Percentiles rank a stretch among this genome's conserved stretches.
These are phyloP conservation scores for Macrocybe gigantea DNA, from an alignment of 768 basidiomycete species.

Conservation along the genomic window DNA sequence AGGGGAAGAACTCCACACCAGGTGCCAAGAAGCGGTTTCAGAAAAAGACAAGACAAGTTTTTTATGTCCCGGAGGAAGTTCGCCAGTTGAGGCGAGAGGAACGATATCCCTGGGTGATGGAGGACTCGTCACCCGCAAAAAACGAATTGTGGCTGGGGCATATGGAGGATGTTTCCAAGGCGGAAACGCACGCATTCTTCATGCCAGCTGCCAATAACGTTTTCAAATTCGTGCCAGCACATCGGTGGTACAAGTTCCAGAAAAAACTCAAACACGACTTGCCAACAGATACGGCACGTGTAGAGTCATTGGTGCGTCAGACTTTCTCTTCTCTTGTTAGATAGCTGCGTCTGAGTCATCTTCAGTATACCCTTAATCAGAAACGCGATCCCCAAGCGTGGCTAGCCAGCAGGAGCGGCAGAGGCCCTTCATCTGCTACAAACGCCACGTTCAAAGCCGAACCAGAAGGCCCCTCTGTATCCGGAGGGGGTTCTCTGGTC, in stretches of 20 bases:
- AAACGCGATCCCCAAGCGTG: constrained; percentile 74
- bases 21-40: constrained; percentile 69
- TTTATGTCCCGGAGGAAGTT: constrained; percentile 71
- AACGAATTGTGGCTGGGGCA: constrained; percentile 77
- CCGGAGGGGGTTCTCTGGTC: constrained; percentile 40
- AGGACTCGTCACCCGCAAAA: constrained; percentile 57
- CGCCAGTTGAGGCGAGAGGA: constrained; percentile 81
- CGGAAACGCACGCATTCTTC: constrained; percentile 74
- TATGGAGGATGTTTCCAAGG: constrained; percentile 71
- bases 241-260: constrained; percentile 92
- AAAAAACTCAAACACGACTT: constrained; percentile 75
- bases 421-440: constrained; percentile 55
- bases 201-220: constrained; percentile 77
- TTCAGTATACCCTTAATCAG: constrained; percentile 50
- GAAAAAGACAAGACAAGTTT: constrained; percentile 82
- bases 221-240: constrained; percentile 84
- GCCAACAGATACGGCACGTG: constrained; percentile 58
- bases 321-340: constrained; percentile 12
- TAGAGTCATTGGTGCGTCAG: constrained; percentile 53
- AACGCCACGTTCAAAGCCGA: constrained; percentile 67
- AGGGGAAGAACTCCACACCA: constrained; percentile 32
- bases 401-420: constrained; percentile 59
- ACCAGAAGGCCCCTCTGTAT: constrained; percentile 37
- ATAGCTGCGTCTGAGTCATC: constrained; percentile 10
- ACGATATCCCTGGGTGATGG: constrained; percentile 88